phyloP scores from a whole-genome alignment of 176 grass and related monocot genomes.

The Oryza longistaminata region DNA sequence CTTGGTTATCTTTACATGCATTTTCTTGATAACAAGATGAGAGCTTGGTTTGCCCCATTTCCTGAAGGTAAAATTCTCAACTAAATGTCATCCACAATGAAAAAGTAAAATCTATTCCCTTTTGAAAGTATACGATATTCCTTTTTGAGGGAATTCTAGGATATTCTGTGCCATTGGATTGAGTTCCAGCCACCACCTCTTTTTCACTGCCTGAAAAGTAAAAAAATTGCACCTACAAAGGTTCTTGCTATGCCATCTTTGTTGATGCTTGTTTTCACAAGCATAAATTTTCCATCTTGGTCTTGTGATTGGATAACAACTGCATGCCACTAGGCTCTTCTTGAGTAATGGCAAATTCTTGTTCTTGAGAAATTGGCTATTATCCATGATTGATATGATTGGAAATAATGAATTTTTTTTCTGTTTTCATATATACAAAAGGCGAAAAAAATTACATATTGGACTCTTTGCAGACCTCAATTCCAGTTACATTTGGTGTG shows the following conservation, averaged over 20 bases:
- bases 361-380: neutral
- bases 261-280: too few relatives aligned
- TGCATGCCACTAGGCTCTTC: neutral
- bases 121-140: too few relatives aligned
- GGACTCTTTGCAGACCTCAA: neutral
- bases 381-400: slow-evolving; percentile 1
- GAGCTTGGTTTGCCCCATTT: too few relatives aligned
- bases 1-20: too few relatives aligned
- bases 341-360: neutral
- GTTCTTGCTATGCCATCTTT: too few relatives aligned
- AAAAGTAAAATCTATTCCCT: slow-evolving; percentile 46
- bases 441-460: neutral
- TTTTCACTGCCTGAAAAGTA: slow-evolving; percentile 40
- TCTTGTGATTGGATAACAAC: neutral
- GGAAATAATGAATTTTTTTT: neutral
- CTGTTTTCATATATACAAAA: too few relatives aligned
- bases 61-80: too few relatives aligned
- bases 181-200: slow-evolving; percentile 71
- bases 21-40: too few relatives aligned
- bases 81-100: slow-evolving; percentile 54
- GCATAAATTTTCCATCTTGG: neutral
- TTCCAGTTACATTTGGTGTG: neutral
- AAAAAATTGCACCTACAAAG: neutral
- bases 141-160: slow-evolving; percentile 55
- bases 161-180: slow-evolving; percentile 82